Conservation (phyloP, 257 asterid species). For the Leonotis leonurus region DNA sequence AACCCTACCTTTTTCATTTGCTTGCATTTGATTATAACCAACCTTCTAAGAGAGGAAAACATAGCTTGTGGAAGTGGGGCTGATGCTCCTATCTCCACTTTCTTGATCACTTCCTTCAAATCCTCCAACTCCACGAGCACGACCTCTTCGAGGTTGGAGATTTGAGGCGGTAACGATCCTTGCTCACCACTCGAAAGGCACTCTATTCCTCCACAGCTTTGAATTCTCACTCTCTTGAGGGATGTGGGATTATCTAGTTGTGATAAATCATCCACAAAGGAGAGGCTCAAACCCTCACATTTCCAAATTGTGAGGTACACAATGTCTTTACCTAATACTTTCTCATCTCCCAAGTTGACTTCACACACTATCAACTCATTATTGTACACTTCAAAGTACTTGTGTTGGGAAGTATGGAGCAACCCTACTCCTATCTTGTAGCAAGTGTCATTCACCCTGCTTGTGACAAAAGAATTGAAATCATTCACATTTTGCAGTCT, state of each 20-base stretch:
- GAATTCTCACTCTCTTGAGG: neutral
- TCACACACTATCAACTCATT: neutral
- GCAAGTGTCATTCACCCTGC: neutral
- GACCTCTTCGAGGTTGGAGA: neutral
- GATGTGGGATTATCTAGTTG: neutral
- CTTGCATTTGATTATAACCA: neutral
- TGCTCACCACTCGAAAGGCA: neutral
- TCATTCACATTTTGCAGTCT: neutral
- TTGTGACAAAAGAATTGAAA: neutral
- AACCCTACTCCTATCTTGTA: neutral
- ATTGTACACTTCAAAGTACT: neutral
- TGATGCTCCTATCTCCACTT: neutral
- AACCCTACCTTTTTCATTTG: neutral
- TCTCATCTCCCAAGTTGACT: neutral
- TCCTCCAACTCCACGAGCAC: neutral
- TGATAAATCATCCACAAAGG: neutral
- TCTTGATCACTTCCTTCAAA: neutral
- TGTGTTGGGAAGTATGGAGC: neutral
- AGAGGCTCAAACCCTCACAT: slow-evolving; percentile 6
- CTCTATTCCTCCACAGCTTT: neutral
- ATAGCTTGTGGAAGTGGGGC: neutral
- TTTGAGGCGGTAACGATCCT: neutral
- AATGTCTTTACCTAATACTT: neutral
- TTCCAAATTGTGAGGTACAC: neutral
- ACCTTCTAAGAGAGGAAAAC: neutral